phyloP scores from a whole-genome alignment of 2,329 filamentous ascomycete genomes.

The Trichophyton rubrum region DNA sequence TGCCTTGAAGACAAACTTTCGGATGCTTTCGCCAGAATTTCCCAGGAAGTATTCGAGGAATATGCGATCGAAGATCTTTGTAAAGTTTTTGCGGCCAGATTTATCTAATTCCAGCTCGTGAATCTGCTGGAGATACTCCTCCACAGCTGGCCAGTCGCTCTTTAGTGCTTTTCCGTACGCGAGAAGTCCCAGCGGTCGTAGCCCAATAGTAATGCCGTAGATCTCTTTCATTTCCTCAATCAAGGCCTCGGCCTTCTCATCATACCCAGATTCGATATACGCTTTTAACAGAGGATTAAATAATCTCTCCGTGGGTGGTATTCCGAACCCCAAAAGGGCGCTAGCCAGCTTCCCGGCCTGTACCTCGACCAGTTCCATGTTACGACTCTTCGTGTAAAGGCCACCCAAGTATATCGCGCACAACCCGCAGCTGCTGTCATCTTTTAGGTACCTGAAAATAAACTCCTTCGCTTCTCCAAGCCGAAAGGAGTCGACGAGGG shows the following conservation, averaged over 20 bases:
- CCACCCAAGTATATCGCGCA: conserved; percentile 27
- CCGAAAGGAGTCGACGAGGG: conserved; percentile 27
- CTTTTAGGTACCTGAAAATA: conserved; percentile 22
- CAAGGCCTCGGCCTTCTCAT: conserved; percentile 25
- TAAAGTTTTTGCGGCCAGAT: conserved; percentile 18
- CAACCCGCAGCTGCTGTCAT: conserved; percentile 25
- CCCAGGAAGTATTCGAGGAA: conserved; percentile 31
- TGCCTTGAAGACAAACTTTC: conserved; percentile 25
- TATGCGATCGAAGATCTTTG: conserved; percentile 27
- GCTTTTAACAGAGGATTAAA: conserved; percentile 31
- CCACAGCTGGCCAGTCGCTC: conserved; percentile 31
- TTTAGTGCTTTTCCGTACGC: conserved; percentile 25
- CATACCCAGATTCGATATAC: conserved; percentile 27
- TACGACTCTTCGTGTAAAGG: conserved; percentile 30
- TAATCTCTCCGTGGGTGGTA: conserved; percentile 26
- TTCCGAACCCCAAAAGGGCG: conserved; percentile 20
- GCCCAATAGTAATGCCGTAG: conserved; percentile 21
- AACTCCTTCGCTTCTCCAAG: conserved; percentile 27
- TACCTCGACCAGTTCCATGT: conserved; percentile 24
- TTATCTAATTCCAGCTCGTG: conserved; percentile 23
- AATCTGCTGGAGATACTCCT: conserved; percentile 28
- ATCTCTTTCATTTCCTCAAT: conserved; percentile 24
- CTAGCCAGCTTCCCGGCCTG: conserved; percentile 23
- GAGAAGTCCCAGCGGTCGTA: conserved; percentile 27
- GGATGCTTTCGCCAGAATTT: conserved; percentile 24